Evolutionary conservation across 495 filamentous ascomycete species (phyloP).

Genomic region (Aspergillus hancockii): DNA sequence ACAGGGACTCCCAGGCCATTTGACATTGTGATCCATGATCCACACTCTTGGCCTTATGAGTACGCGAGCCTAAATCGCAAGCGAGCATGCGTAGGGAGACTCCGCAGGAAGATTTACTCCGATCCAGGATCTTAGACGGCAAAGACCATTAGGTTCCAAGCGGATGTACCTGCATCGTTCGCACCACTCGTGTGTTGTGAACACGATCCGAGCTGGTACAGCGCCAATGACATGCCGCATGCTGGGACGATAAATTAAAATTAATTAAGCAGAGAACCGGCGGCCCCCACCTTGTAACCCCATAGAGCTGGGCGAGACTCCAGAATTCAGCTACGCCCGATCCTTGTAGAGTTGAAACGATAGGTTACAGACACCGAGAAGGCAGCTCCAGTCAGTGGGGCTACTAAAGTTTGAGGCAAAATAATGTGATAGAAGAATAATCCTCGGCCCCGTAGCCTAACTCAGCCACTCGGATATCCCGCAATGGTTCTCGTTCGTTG

Average conservation of each 20-base stretch:
- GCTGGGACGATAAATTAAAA: background rate
- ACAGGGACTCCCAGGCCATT: background rate
- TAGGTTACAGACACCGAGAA: background rate
- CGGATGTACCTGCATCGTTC: background rate
- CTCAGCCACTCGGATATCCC: constrained; percentile 4
- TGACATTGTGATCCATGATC: background rate
- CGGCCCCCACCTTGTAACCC: background rate
- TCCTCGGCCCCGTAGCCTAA: background rate
- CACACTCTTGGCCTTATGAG: background rate
- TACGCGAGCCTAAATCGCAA: background rate
- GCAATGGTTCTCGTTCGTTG: background rate
- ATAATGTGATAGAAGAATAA: background rate
- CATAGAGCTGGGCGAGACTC: background rate
- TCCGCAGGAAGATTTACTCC: background rate
- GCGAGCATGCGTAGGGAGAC: background rate
- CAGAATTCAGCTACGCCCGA: constrained; percentile 4
- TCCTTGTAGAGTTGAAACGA: background rate
- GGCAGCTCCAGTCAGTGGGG: background rate
- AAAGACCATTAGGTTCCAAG: background rate
- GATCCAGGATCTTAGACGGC: constrained; percentile 1
- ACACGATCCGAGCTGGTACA: background rate
- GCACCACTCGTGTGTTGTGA: background rate
- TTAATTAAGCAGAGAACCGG: background rate
- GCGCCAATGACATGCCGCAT: background rate
- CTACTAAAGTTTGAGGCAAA: background rate